phyloP scores from a whole-genome alignment of 352 stramenopile genomes.

The Nothophytophthora sp. region DNA sequence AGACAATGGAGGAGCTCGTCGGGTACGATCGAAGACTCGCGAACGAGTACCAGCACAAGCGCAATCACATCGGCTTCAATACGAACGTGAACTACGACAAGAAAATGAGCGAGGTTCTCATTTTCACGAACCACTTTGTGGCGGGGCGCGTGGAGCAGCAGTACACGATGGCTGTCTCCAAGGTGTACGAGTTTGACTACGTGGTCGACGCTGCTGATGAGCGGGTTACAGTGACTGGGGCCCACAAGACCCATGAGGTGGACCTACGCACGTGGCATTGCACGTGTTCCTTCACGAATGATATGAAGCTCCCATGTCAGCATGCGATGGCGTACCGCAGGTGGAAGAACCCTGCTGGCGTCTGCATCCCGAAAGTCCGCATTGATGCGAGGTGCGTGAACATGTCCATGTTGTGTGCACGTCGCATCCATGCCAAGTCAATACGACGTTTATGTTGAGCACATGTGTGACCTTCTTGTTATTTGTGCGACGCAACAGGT shows the following conservation, averaged over 20 bases:
- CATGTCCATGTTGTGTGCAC: too few relatives aligned
- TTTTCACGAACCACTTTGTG: slow-evolving; percentile 19
- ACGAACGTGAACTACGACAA: slow-evolving; percentile 17
- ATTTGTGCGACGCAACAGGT: too few relatives aligned
- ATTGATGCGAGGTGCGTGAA: background rate
- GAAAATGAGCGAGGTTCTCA: slow-evolving; percentile 15
- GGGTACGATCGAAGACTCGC: background rate
- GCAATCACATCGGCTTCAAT: background rate
- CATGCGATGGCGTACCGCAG: slow-evolving; percentile 25
- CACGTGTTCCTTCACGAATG: slow-evolving; percentile 11
- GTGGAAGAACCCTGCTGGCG: background rate
- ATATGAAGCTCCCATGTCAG: slow-evolving; percentile 15
- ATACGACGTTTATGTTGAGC: too few relatives aligned
- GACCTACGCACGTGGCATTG: slow-evolving; percentile 4
- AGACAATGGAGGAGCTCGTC: slow-evolving; percentile 8
- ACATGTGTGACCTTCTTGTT: too few relatives aligned
- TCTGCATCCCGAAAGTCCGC: background rate
- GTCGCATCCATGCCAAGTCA: too few relatives aligned
- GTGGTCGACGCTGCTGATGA: background rate
- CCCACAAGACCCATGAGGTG: background rate
- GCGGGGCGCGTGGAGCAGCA: slow-evolving; percentile 10
- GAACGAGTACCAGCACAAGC: slow-evolving; percentile 1
- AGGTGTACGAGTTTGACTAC: slow-evolving; percentile 10
- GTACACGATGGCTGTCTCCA: slow-evolving; percentile 6
- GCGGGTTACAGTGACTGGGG: background rate